Evolutionary conservation across 345 rosid genomes (phyloP).

Genomic region (Raphanus raphanistrum): DNA sequence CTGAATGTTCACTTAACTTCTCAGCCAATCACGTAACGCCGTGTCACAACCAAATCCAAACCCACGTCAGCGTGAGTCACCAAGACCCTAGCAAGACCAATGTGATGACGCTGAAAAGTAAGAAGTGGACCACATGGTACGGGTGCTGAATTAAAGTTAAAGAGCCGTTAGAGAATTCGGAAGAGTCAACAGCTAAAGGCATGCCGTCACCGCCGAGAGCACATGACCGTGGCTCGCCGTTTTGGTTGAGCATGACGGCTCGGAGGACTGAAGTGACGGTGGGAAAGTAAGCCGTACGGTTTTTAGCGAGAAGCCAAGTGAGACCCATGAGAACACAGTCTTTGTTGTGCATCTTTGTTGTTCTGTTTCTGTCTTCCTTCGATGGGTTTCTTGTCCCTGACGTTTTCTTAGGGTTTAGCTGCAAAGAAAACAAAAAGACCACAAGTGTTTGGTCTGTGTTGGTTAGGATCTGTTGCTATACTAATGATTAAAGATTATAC

Average conservation of each 20-base stretch:
- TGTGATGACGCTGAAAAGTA: conserved; percentile 26
- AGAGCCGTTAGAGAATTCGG: conserved; percentile 53
- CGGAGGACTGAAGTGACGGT: conserved; percentile 79
- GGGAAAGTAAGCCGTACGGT: conserved; percentile 72
- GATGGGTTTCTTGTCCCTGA: conserved; percentile 57
- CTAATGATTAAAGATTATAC: conserved; percentile 1
- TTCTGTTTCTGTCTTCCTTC: conserved; percentile 53
- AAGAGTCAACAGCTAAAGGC: conserved; percentile 88
- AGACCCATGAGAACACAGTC: conserved; percentile 95
- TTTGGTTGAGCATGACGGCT: conserved; percentile 66
- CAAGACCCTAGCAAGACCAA: conserved; percentile 22
- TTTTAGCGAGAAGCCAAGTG: conserved; percentile 90
- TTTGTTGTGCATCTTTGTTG: conserved; percentile 76
- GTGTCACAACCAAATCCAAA: conserved; percentile 13
- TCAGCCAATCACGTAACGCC: conserved; percentile 16
- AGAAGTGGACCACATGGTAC: conserved; percentile 6
- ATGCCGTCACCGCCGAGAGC: conserved; percentile 75
- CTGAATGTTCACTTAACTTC: conserved; percentile 19
- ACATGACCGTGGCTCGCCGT: conserved; percentile 64
- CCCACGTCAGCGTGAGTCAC: conserved; percentile 17
- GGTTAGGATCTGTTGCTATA: background rate
- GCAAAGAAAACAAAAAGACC: conserved; percentile 20
- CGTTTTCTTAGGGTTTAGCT: conserved; percentile 59
- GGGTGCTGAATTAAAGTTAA: conserved; percentile 25
- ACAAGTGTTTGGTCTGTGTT: background rate